phyloP scores from a whole-genome alignment of 202 grass and related monocot species.

The Panicum hallii region DNA sequence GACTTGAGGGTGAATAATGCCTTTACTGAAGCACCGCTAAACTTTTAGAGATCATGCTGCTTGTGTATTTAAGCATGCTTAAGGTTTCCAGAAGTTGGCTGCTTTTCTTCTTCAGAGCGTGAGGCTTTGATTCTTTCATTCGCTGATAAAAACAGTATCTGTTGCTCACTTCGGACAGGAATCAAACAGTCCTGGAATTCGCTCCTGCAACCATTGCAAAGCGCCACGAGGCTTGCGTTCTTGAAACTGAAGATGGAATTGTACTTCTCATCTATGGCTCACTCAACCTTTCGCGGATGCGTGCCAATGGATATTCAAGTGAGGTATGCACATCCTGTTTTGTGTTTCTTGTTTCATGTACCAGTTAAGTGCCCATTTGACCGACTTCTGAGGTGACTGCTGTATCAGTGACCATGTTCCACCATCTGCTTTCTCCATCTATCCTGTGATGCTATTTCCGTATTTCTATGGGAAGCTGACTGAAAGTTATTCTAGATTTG shows the following conservation, averaged over 20 bases:
- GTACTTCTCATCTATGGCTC: slow-evolving; percentile 48
- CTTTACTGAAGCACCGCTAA: background rate
- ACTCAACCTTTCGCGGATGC: slow-evolving; percentile 29
- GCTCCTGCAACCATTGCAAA: slow-evolving; percentile 57
- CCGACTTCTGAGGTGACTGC: background rate
- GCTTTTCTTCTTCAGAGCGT: background rate
- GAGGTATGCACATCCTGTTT: slow-evolving; percentile 50
- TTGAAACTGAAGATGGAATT: slow-evolving; percentile 61
- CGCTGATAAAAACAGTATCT: background rate
- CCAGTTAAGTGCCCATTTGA: background rate
- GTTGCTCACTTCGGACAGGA: slow-evolving; percentile 44
- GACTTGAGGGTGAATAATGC: background rate
- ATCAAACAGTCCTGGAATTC: slow-evolving; percentile 33
- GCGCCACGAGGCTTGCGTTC: slow-evolving; percentile 35
- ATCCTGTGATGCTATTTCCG: background rate
- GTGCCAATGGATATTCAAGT: slow-evolving; percentile 55
- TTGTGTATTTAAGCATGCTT: background rate
- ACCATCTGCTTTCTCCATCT: background rate
- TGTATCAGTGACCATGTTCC: background rate
- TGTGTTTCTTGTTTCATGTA: slow-evolving; percentile 1
- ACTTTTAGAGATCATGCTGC: background rate
- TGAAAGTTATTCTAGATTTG: background rate
- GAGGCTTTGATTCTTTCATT: background rate
- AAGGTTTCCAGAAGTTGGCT: background rate
- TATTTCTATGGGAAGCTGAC: slow-evolving; percentile 4